Base-by-base conservation (phyloP, 768 basidiomycete genomes). In the Agaricus bisporus region DNA sequence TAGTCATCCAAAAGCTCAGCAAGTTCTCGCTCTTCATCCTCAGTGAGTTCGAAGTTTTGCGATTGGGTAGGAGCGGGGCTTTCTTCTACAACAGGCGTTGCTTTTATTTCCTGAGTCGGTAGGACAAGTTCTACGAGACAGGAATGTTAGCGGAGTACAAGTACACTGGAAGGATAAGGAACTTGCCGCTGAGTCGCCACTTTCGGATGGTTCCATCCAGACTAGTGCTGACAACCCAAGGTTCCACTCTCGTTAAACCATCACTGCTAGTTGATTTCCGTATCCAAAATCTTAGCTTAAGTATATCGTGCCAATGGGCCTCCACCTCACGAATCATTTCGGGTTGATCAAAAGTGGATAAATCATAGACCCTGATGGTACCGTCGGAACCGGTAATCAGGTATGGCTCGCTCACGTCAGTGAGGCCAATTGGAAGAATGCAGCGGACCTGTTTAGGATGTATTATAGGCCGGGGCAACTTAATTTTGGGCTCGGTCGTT, bases 301-400 rank as follows among this genome's bases (percentile, higher is more conserved):
- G 88, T 14, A 98, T 84, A 60, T 97, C 91, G 59, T 91, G 91
- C 82, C 86, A 91, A 63, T 98, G 95, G 5, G 82, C 94, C 59
- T 97, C 90, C 10, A 90, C 69, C 60, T 83, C 81, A 25, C 76
- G 73, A n/a, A 93, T 65, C 26, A 90, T 67, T 55, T 88, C 87
- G 1, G 84, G 84, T 59, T 85, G 83, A 22, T 83, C 76, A 20
- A 77, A 71, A 1, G 76, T 72, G 1, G 88, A 86, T 32, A 93
- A 69, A 64, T 97, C 91, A 61, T 83, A 98, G 20, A 88, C 71
- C 28, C 88, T 79, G 51, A 99, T 81, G 41, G 83, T 68, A 65
- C 98, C 95, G 43, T 91, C 95, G 1, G 85, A 77, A 38, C 86
- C 93, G 8, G 89, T 92, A 46, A 98, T 66, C 7, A 91, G 68